Conservation (phyloP, 805 yeast species). For the Grigorovia transvaalensis region DNA sequence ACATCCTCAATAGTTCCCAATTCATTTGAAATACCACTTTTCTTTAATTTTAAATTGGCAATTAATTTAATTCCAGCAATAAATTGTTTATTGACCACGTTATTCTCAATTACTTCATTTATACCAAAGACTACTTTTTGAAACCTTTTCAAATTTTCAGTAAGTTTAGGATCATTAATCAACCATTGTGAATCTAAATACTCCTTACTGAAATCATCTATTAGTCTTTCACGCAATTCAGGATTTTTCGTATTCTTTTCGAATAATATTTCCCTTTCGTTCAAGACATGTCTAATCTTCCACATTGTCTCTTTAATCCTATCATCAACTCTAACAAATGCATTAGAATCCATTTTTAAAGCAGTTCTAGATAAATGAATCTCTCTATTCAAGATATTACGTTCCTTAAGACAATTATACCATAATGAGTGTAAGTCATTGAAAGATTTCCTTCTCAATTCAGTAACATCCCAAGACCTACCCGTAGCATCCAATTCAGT, state of each 20-base stretch:
- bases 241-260: slow-evolving; percentile 45
- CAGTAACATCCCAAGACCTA: slow-evolving; percentile 80
- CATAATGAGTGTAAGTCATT: slow-evolving; percentile 87
- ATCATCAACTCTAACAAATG: slow-evolving; percentile 29
- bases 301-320: slow-evolving; percentile 54
- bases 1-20: slow-evolving; percentile 13
- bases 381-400: slow-evolving; percentile 73
- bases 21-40: slow-evolving; percentile 13
- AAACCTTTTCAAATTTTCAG: slow-evolving; percentile 64
- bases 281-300: slow-evolving; percentile 75
- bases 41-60: slow-evolving; percentile 55
- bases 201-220: slow-evolving; percentile 35
- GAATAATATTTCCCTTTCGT: slow-evolving; percentile 72
- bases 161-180: slow-evolving; percentile 45
- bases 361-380: slow-evolving; percentile 36
- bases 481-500: slow-evolving; percentile 46
- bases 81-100: slow-evolving; percentile 48
- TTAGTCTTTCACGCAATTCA: slow-evolving; percentile 34
- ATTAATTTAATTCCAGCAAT: slow-evolving; percentile 58
- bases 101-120: slow-evolving; percentile 50
- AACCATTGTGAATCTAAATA: slow-evolving; percentile 8
- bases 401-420: slow-evolving; percentile 77
- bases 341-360: slow-evolving; percentile 32
- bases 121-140: slow-evolving; percentile 83
- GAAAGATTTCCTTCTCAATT: slow-evolving; percentile 80